Evolutionary conservation across 805 yeast species (phyloP).

Genomic region (Danielozyma ontarioensis): DNA sequence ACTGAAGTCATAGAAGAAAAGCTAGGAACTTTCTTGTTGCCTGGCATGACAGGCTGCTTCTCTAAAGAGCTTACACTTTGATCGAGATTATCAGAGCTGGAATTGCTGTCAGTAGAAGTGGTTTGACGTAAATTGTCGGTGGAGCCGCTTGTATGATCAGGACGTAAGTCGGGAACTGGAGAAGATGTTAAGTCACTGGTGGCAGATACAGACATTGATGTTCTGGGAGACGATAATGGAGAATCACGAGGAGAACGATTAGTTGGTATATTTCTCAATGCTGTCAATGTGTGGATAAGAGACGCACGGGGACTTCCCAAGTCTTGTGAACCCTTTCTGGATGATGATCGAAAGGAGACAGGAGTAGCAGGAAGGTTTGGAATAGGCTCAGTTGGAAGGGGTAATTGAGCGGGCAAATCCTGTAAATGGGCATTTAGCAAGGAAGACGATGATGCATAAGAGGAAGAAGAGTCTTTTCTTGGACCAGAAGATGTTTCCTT

Average conservation of each 20-base stretch:
- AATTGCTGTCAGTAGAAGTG: background rate
- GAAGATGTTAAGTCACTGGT: conserved; percentile 10
- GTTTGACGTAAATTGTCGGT: background rate
- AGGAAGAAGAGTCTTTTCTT: conserved; percentile 6
- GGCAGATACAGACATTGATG: conserved; percentile 30
- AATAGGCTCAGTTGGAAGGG: conserved; percentile 52
- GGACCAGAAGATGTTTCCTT: conserved; percentile 2
- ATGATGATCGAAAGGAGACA: conserved; percentile 26
- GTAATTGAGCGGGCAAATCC: conserved; percentile 52
- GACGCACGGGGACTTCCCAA: conserved; percentile 36
- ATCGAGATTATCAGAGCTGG: background rate
- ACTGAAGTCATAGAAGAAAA: background rate
- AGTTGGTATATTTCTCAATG: conserved; percentile 32
- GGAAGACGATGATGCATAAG: conserved; percentile 3
- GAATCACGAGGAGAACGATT: conserved; percentile 33
- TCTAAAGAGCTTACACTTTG: too few species aligned
- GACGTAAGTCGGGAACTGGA: conserved; percentile 17
- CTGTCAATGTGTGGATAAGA: conserved; percentile 34
- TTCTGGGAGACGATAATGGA: conserved; percentile 43
- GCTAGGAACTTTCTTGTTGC: background rate
- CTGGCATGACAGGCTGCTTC: background rate
- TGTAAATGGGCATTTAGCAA: conserved; percentile 6
- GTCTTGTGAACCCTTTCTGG: conserved; percentile 34
- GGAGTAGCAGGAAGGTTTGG: conserved; percentile 38
- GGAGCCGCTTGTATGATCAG: background rate